Evolutionary conservation across 768 basidiomycete species (phyloP).

Genomic region (Agaricus bisporus): DNA sequence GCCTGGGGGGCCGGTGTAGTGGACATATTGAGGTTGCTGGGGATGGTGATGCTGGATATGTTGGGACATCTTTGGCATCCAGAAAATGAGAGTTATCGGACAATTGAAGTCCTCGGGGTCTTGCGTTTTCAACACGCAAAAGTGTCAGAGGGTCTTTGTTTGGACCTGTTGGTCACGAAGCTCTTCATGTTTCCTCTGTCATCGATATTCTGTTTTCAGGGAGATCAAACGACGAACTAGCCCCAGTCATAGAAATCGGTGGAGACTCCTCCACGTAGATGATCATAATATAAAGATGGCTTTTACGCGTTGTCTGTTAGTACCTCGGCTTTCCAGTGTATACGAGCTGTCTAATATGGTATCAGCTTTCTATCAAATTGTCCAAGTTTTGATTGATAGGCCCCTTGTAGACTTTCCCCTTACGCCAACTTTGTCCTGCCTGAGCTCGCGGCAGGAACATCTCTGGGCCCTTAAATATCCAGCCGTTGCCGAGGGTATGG

Average conservation of each 20-base stretch:
- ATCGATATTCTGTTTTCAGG: no score
- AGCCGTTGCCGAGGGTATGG: conserved; percentile 7
- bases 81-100: conserved; percentile 19
- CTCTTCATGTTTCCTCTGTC: not conserved
- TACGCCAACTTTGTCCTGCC: not conserved
- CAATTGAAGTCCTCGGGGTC: conserved; percentile 38
- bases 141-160: conserved; percentile 16
- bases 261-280: conserved; percentile 10
- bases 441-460: no score
- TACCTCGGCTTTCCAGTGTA: conserved; percentile 1
- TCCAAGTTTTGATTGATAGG: not conserved
- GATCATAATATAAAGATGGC: not conserved
- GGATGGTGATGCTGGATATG: conserved; percentile 30
- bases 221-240: not conserved
- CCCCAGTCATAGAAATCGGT: not conserved
- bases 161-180: conserved; percentile 12
- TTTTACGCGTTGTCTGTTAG: not conserved
- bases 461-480: not conserved
- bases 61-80: conserved; percentile 36
- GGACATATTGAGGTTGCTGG: conserved; percentile 30
- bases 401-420: not conserved
- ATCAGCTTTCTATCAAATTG: no score
- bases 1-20: conserved; percentile 28
- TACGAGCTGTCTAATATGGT: no score
- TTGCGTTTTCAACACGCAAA: not conserved